These are phyloP conservation scores for Penicillium frequentans DNA, from an alignment of 2,329 filamentous ascomycete species.

Conservation along the genomic window DNA sequence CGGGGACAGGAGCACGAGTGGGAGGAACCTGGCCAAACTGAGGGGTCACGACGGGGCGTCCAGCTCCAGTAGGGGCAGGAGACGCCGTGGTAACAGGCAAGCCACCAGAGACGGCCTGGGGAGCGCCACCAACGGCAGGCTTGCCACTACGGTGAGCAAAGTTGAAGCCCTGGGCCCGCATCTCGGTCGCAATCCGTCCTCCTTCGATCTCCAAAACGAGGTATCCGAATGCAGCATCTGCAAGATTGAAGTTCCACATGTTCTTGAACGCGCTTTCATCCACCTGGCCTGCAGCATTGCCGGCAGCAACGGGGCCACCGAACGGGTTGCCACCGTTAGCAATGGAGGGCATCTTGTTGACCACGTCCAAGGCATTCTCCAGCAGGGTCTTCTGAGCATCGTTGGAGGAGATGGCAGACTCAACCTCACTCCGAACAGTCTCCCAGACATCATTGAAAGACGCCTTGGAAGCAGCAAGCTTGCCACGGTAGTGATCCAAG, in stretches of 20 bases:
- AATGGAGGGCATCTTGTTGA: slow-evolving; percentile 96
- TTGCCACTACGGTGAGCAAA: slow-evolving; percentile 94
- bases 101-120: slow-evolving; percentile 26
- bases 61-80: slow-evolving; percentile 39
- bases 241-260: slow-evolving; percentile 99
- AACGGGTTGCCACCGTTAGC: slow-evolving; percentile 97
- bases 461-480: slow-evolving; percentile 94
- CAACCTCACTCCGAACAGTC: slow-evolving; percentile 93
- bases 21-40: slow-evolving; percentile 45
- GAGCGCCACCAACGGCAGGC: slow-evolving; percentile 51
- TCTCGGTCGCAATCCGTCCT: slow-evolving; percentile 94
- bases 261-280: slow-evolving; percentile 99
- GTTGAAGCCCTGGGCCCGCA: slow-evolving; percentile 98
- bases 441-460: slow-evolving; percentile 99
- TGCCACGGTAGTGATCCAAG: slow-evolving; percentile 95
- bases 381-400: slow-evolving; percentile 90
- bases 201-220: slow-evolving; percentile 92
- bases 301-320: slow-evolving; percentile 76
- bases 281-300: slow-evolving; percentile 74
- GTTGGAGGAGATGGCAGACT: slow-evolving; percentile 90
- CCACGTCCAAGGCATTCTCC: slow-evolving; percentile 85
- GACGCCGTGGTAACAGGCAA: slow-evolving; percentile 34
- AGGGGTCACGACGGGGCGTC: slow-evolving; percentile 37
- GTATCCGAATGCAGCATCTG: slow-evolving; percentile 96
- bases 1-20: slow-evolving; percentile 30